Evolutionary conservation across 2,329 filamentous ascomycete genomes (phyloP).

Genomic region (Fusarium liriodendri): DNA sequence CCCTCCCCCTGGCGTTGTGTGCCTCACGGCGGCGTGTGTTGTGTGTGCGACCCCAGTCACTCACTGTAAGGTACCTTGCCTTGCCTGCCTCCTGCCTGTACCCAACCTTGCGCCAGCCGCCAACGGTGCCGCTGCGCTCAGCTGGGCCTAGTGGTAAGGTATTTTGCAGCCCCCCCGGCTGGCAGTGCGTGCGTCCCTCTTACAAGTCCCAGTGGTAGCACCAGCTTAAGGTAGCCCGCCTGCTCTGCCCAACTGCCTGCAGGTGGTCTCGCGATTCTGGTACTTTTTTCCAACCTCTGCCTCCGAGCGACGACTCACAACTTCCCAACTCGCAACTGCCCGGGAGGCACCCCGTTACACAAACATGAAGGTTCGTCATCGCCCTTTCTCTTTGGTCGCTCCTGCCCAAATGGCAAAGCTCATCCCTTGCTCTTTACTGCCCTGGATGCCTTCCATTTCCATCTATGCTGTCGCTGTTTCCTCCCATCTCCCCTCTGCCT

Average conservation of each 20-base stretch:
- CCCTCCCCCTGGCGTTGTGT: constrained; percentile 22
- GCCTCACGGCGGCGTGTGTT: constrained; percentile 1
- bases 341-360: constrained; percentile 47
- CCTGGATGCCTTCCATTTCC: constrained; percentile 1
- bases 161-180: constrained; percentile 6
- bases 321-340: constrained; percentile 42
- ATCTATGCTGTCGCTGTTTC: constrained; percentile 4
- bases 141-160: constrained; percentile 21
- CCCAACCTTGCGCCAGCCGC: constrained; percentile 21
- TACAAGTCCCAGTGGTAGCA: constrained; percentile 25
- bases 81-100: background rate
- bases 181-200: constrained; percentile 1
- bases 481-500: constrained; percentile 18
- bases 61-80: constrained; percentile 35
- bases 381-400: constrained; percentile 34
- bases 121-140: constrained; percentile 29
- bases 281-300: constrained; percentile 37
- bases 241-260: constrained; percentile 27
- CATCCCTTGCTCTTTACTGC: constrained; percentile 15
- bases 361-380: constrained; percentile 52
- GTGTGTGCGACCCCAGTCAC: constrained; percentile 24
- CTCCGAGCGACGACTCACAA: constrained; percentile 36
- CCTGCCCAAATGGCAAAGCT: constrained; percentile 12
- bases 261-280: constrained; percentile 36
- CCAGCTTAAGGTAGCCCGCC: constrained; percentile 39